Conservation (phyloP, 345 rosid species). For the Rhodomyrtus tomentosa region DNA sequence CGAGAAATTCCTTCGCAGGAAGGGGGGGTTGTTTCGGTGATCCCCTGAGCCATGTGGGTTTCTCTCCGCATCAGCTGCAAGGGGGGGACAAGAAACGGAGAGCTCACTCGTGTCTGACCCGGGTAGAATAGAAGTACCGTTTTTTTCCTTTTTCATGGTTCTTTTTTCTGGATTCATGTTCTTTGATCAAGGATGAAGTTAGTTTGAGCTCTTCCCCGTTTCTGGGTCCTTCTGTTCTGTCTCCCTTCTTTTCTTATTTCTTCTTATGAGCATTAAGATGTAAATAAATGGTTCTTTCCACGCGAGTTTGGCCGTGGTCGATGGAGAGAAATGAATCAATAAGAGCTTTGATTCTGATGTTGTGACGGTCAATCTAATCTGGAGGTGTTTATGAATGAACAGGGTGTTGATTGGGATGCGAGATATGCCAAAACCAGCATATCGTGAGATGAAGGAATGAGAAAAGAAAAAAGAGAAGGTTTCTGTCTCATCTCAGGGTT, state of each 20-base stretch:
- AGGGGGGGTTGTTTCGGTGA: neutral
- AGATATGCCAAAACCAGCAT: neutral
- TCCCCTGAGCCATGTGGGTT: neutral
- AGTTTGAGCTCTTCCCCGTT: neutral
- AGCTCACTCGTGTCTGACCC: neutral
- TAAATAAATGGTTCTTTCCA: neutral
- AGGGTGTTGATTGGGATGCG: neutral
- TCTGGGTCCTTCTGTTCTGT: neutral
- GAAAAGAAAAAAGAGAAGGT: neutral
- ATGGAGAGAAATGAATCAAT: neutral
- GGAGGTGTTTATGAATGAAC: neutral
- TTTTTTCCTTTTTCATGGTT: neutral
- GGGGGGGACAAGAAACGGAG: neutral
- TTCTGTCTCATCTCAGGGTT: neutral
- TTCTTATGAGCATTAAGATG: neutral
- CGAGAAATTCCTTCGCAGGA: neutral
- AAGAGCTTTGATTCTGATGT: neutral
- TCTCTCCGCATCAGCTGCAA: neutral
- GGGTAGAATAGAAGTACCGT: neutral
- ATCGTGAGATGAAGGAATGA: neutral
- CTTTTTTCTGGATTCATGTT: neutral
- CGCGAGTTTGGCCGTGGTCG: neutral
- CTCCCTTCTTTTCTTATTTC: neutral
- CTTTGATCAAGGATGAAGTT: neutral
- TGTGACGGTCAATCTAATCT: neutral